A percentile compares a stretch with the other conserved stretches of the same genome.
Conservation (phyloP, 106 monocot genomes). For the Posidonia australis region DNA sequence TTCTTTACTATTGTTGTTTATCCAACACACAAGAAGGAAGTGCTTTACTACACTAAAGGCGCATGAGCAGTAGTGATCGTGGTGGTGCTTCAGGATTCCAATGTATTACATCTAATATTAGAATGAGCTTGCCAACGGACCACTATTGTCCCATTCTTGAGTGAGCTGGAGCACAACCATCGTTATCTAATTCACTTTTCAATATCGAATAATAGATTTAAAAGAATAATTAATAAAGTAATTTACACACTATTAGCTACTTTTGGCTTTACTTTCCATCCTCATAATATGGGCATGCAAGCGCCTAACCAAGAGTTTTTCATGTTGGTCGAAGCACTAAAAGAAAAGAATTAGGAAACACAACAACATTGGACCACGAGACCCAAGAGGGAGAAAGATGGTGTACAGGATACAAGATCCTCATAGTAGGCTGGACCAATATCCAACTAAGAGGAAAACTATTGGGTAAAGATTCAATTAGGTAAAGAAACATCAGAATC, state of each 20-base stretch:
- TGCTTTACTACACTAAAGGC: conserved; percentile 20
- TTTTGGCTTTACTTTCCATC: no score
- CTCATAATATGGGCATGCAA: no score
- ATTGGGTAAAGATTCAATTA: no score
- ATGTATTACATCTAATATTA: conserved; percentile 22
- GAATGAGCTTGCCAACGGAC: conserved; percentile 6
- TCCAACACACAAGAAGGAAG: conserved; percentile 21
- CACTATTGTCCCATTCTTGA: no score
- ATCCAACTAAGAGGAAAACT: conserved; percentile 5
- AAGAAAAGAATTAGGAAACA: no score
- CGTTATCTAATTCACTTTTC: conserved; percentile 6
- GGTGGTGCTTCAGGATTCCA: conserved; percentile 25
- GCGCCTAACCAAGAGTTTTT: no score
- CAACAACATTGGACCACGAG: conserved; percentile 9
- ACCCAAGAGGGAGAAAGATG: conserved; percentile 4
- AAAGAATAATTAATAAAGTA: no score
- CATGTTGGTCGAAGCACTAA: no score
- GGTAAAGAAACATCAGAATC: no score
- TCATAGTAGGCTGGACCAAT: conserved; percentile 6
- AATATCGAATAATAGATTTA: neutral
- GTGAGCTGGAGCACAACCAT: conserved; percentile 1
- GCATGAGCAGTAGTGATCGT: conserved; percentile 10
- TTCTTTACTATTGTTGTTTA: no score
- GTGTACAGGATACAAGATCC: conserved; percentile 1
- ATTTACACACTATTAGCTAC: no score